Evolutionary conservation across 805 yeast genomes (phyloP).

Genomic region (Phaffomyces opuntiae): DNA sequence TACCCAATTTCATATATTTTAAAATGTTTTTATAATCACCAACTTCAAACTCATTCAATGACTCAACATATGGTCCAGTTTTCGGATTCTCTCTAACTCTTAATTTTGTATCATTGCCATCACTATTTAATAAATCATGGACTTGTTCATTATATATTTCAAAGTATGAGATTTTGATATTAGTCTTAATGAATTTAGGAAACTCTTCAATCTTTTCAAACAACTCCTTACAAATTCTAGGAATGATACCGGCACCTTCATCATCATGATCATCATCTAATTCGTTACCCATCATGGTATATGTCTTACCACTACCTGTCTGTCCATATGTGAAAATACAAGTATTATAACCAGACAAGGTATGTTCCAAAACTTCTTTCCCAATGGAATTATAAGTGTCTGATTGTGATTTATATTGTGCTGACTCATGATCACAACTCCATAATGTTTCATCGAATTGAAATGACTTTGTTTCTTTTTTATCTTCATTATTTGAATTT

Average conservation of each 20-base stretch:
- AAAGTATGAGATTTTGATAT: slow-evolving; percentile 51
- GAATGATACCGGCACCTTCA: slow-evolving; percentile 57
- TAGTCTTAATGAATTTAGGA: slow-evolving; percentile 30
- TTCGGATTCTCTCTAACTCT: slow-evolving; percentile 60
- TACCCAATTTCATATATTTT: slow-evolving; percentile 43
- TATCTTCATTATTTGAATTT: slow-evolving; percentile 6
- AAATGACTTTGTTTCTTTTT: slow-evolving; percentile 28
- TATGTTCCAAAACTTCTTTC: slow-evolving; percentile 50
- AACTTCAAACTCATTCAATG: slow-evolving; percentile 46
- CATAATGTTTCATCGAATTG: slow-evolving; percentile 46
- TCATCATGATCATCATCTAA: slow-evolving; percentile 32
- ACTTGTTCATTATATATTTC: slow-evolving; percentile 79
- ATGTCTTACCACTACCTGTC: slow-evolving; percentile 28
- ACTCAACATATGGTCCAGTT: slow-evolving; percentile 69
- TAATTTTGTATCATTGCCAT: slow-evolving; percentile 4
- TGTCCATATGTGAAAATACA: slow-evolving; percentile 78
- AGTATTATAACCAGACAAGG: slow-evolving; percentile 64
- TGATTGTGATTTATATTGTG: slow-evolving; percentile 39
- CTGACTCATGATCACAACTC: slow-evolving; percentile 33
- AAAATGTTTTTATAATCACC: slow-evolving; percentile 43
- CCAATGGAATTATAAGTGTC: slow-evolving; percentile 50
- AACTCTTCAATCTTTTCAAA: slow-evolving; percentile 32
- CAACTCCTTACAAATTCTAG: slow-evolving; percentile 48
- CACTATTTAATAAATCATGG: slow-evolving; percentile 43
- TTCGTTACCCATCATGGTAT: slow-evolving; percentile 62